A percentile compares a stretch with the other conserved stretches of the same genome.
phyloP scores from a whole-genome alignment of 208 protist genomes.

The Spongospora subterranea region DNA sequence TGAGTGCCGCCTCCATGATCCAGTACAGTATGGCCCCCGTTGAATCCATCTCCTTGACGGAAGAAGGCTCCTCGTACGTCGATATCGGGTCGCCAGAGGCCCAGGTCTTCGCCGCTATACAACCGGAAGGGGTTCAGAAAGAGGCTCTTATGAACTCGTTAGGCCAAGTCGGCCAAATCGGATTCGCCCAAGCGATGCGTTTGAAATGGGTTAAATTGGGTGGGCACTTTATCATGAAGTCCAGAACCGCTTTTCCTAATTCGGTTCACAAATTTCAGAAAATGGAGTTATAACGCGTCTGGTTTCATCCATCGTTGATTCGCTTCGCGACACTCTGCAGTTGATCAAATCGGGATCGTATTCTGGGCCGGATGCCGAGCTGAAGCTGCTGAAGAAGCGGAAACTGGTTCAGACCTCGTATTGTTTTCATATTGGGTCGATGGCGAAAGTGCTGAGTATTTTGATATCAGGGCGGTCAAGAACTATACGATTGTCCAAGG shows the following conservation, averaged over 20 bases:
- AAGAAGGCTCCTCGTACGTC: constrained; percentile 54
- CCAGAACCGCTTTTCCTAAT: not conserved
- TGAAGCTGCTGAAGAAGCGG: constrained; percentile 43
- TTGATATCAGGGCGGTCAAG: not conserved
- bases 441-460: not conserved
- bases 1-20: constrained; percentile 17
- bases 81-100: constrained; percentile 58
- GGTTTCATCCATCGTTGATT: not conserved
- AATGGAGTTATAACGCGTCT: not conserved
- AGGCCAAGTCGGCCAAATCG: not conserved
- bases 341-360: not conserved
- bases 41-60: not conserved
- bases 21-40: not conserved
- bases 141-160: not conserved
- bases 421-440: not conserved
- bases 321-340: not conserved
- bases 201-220: constrained; percentile 2
- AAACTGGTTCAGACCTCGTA: constrained; percentile 48
- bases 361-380: not conserved
- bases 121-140: not conserved
- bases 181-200: constrained; percentile 9
- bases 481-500: not conserved
- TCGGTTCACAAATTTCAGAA: not conserved
- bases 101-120: not conserved
- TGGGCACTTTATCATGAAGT: not conserved